Evolutionary conservation across 305 asterid genomes (phyloP).

Genomic region (Rubia occidens): DNA sequence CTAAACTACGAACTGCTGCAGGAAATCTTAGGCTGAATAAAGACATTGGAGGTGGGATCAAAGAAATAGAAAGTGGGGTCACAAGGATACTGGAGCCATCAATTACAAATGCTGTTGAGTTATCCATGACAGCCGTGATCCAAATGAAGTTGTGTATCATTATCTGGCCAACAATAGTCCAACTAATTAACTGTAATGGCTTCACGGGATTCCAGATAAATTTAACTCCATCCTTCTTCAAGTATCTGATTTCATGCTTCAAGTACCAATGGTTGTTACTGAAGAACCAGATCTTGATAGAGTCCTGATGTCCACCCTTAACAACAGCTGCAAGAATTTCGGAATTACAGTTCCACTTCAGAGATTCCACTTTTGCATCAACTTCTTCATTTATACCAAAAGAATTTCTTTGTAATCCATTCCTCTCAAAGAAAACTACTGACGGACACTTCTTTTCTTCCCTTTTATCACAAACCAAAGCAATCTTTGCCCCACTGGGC

Average conservation of each 20-base stretch:
- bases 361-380: conserved; percentile 46
- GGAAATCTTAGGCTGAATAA: conserved; percentile 58
- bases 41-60: conserved; percentile 91
- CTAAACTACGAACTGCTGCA: conserved; percentile 43
- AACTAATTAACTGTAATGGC: conserved; percentile 54
- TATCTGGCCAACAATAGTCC: conserved; percentile 69
- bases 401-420: conserved; percentile 83
- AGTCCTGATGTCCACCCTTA: conserved; percentile 54
- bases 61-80: conserved; percentile 64
- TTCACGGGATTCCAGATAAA: conserved; percentile 76
- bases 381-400: conserved; percentile 47
- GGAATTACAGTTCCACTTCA: conserved; percentile 81
- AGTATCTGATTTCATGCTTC: conserved; percentile 76
- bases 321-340: conserved; percentile 81
- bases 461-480: conserved; percentile 43
- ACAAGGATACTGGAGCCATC: conserved; percentile 64
- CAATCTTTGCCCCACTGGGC: conserved; percentile 79
- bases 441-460: conserved; percentile 53
- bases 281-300: conserved; percentile 70
- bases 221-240: conserved; percentile 49
- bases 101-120: conserved; percentile 74
- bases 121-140: conserved; percentile 70
- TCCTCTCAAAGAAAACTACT: conserved; percentile 72
- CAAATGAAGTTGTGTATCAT: conserved; percentile 54
- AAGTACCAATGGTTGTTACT: conserved; percentile 86